Evolutionary conservation across 139 green algal species (phyloP).

Genomic region (Haematococcus lacustris): DNA sequence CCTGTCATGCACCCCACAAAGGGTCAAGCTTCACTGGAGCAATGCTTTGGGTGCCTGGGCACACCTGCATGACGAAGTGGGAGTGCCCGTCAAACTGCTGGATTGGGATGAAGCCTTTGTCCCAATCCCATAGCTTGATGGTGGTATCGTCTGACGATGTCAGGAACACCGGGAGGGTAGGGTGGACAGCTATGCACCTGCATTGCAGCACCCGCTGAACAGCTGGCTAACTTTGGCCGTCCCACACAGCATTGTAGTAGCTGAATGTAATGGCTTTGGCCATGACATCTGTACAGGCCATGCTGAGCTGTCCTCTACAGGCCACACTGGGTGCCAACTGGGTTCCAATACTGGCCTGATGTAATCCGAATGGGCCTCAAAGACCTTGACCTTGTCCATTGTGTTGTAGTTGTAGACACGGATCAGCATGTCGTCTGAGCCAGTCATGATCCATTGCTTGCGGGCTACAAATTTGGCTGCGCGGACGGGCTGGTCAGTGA

Average conservation of each 20-base stretch:
- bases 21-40: too few relatives aligned
- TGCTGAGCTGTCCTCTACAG: too few relatives aligned
- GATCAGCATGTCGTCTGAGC: constrained; percentile 96
- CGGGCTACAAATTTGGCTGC: constrained; percentile 92
- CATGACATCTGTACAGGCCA: too few relatives aligned
- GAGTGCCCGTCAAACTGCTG: constrained; percentile 98
- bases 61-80: constrained; percentile 98
- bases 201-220: too few relatives aligned
- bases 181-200: constrained; percentile 89
- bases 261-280: too few relatives aligned
- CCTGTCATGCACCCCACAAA: too few relatives aligned
- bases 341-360: constrained; percentile 79
- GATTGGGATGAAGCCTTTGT: constrained; percentile 84
- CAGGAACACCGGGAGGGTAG: constrained; percentile 86
- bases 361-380: constrained; percentile 98
- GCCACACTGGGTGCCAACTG: too few relatives aligned
- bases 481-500: constrained; percentile 92
- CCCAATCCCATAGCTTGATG: constrained; percentile 99
- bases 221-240: too few relatives aligned
- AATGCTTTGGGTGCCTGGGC: too few relatives aligned
- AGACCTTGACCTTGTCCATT: constrained; percentile 93
- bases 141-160: constrained; percentile 97
- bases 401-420: constrained; percentile 99
- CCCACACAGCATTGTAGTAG: too few relatives aligned
- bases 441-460: constrained; percentile 95